Base-by-base conservation (phyloP, 257 asterid species). In the Nicotiana knightiana region DNA sequence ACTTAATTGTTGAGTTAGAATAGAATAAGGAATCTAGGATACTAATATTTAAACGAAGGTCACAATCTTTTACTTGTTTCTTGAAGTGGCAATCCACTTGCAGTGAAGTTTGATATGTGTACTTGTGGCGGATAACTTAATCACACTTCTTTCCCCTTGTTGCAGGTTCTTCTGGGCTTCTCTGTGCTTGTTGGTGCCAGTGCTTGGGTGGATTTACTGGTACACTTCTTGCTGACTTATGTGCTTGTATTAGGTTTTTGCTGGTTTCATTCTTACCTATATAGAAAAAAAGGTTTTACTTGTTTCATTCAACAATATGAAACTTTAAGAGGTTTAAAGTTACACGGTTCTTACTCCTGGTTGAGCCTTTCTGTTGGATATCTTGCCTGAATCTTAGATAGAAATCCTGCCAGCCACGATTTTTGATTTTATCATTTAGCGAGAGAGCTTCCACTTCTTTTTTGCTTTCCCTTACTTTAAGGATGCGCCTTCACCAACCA, bases 161-260 rank as follows among this genome's bases (percentile, higher is more conserved):
- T 79, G 81, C 97, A 96, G 99, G 98, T 96, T 81, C 98, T 94
- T 80, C 91, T 96, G 75, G 97, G 97, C 65, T 96, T 96, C 86
- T 96, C 99, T 39, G 93, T 96, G 81, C 98, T 96, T 75, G 98
- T 96, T 86, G 99, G 99, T 78, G 97, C 99, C 86, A 94, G 97
- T 86, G 93, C 98, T 82, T 96, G 99, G 99, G 98, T 93, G 83
- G 99, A 96, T 92, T 93, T 96, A 85, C 88, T 96, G 98, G 98
- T 96, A 90, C 2, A 91, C 24, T 81, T 46, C 78, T 57, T 24
- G 46, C 53, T 28, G 15, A 26, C 63, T 15, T 35, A 28, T 51
- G 80, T 75, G 79, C 79, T 75, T 75, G 12, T 51, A 51, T 51
- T 75, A 51, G 43, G 43, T 51, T 43, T 75, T 75, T 13, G 16